Evolutionary conservation across 1,139 yeast species (phyloP), one percentile per base, ranked within the genome.

Genomic region (Entelexis sorbosivorans): DNA sequence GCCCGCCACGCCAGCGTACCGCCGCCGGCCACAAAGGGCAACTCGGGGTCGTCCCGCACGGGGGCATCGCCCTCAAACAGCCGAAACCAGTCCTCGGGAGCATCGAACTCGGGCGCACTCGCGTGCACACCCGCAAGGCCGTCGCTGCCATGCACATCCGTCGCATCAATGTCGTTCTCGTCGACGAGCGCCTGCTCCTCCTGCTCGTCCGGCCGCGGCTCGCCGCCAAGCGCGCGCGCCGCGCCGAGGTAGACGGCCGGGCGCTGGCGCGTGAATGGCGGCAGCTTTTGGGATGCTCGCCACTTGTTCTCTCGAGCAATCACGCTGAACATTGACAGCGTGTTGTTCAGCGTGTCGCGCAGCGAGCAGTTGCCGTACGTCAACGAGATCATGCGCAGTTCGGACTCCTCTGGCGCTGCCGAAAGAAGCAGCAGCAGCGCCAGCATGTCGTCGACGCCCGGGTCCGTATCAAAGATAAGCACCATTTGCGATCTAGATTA

Each of bases 401-500:
- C 69, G 8, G 44, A 47, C 20, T 38, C 33, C 19, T 60, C 59
- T 9, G 60, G 57, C 2, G 66, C 64, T 20, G 64, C 53, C 39
- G 63, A 57, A 44, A 71, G 61, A 2, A 72, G 72, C 51, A 67
- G 59, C 43, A 69, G 58, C 22, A 71, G 56, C 1, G 72, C 74
- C 51, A 70, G 61, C 48, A 67, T 63, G 52, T 70, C 74, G 55
- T 70, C 73, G 19, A 69, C 69, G 3, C 73, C 73, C 19, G 73
- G 73, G 55, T 69, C 73, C 0, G 72, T 67, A 52, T 69, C 73
- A 36, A 69, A 61, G 36, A 69, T 66, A 9, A 68, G 39, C 32
- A 42, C 50, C 59, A 57, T 57, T 28, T 28, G 4, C 24, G 24
- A 11, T 28, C 4, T 28, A 1, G 31, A 11, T 28, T 10, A 2